phyloP scores from a whole-genome alignment of 331 rosid genomes.

The Pyrus hybrid region DNA sequence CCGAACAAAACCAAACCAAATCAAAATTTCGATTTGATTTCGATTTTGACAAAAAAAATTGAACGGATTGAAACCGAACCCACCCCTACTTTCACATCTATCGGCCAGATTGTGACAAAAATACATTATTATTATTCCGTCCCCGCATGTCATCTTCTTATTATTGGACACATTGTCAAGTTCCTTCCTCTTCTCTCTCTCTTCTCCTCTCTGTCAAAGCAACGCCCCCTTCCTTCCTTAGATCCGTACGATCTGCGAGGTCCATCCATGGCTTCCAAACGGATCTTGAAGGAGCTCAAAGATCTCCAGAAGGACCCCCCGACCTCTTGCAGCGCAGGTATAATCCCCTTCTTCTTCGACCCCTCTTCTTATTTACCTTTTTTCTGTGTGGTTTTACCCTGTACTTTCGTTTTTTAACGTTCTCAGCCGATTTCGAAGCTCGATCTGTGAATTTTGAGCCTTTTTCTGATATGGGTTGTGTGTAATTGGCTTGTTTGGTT shows the following conservation, averaged over 20 bases:
- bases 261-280: constrained; percentile 69
- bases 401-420: background rate
- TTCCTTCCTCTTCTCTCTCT: background rate
- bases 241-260: constrained; percentile 34
- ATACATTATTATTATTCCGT: background rate
- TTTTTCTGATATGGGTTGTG: background rate
- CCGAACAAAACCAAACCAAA: too few relatives aligned
- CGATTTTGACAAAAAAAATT: too few relatives aligned
- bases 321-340: constrained; percentile 91
- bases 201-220: background rate
- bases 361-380: background rate
- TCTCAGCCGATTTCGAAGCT: constrained; percentile 4
- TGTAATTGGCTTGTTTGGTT: background rate
- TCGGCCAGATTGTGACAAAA: background rate
- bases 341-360: constrained; percentile 1
- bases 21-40: too few relatives aligned
- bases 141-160: background rate
- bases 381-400: background rate
- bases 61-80: too few relatives aligned
- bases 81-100: too few relatives aligned
- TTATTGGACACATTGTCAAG: background rate
- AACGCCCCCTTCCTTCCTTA: background rate
- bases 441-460: constrained; percentile 8
- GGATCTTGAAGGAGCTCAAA: constrained; percentile 85
- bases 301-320: constrained; percentile 89